Base-by-base conservation (phyloP, 2,329 filamentous ascomycete genomes). In the Beauveria rudraprayagi region DNA sequence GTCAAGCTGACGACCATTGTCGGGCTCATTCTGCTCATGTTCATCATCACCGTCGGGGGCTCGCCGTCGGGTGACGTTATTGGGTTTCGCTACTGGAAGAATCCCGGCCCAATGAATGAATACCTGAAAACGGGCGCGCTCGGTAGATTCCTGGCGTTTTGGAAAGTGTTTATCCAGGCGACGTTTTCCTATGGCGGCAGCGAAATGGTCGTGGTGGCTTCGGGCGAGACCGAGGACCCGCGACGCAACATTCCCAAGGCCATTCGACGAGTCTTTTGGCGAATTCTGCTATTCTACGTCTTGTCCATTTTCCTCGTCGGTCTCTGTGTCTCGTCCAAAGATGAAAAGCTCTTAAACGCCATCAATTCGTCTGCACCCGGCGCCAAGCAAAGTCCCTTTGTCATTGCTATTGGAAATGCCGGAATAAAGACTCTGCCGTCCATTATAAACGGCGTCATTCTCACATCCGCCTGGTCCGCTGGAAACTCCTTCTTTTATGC, bases 381-480 rank as follows among this genome's bases (percentile, higher is more conserved):
- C 24, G 68, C 69, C n/a, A 71, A 70, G 3, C 79, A 80, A 2
- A 83, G 80, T 30, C 83, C 82, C 0, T 85, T 83, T 67, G 82
- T 85, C 53, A 83, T 85, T 65, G 82, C 81, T 37, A 83, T 85
- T 37, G 62, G 66, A 50, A 69, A 68, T 53, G 79, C 79, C 1
- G 78, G 78, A 3, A 82, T 82, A 60, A 70, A 72, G 17, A 72
- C 72, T 0, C 72, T 83, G 6, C 73, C 75, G 24, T 70, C 71
- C 58, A 80, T 85, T 64, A 77, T 86, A 71, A 86, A 85, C 67
- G 82, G 78, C 6, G 76, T 83, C 10, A 77, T 85, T n/a, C 72
- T 86, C 4, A 82, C 80, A 1, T 83, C 81, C 0, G 83, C 83
- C 16, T 81, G 83, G 70, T 85, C 82, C 1, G 80, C 83, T 0